A percentile compares a stretch with the other conserved stretches of the same genome.
These are phyloP conservation scores for Leccinum truebloodii DNA, from an alignment of 768 basidiomycete genomes.

Conservation along the genomic window DNA sequence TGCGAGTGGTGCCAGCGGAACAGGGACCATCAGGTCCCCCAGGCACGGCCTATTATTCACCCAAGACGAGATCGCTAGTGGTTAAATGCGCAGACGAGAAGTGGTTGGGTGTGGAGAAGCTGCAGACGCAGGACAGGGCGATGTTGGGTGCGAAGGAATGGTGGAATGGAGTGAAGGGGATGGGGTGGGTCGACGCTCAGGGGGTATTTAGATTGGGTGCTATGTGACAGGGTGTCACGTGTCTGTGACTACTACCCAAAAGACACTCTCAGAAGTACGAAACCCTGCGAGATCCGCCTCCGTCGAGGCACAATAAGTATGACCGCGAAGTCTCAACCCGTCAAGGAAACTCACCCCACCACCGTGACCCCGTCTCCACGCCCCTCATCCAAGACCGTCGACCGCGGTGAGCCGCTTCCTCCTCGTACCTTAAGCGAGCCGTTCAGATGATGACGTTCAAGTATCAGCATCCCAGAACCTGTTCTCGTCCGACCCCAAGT, in stretches of 20 bases:
- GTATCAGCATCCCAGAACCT: constrained; percentile 52
- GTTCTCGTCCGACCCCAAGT: constrained; percentile 84
- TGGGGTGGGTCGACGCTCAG: constrained; percentile 26
- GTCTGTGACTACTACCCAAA: no score
- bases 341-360: constrained; percentile 22
- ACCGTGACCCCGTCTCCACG: constrained; percentile 11
- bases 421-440: neutral
- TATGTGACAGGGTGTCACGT: constrained; percentile 10
- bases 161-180: constrained; percentile 69
- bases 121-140: constrained; percentile 64
- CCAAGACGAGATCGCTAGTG: constrained; percentile 40
- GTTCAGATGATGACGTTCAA: constrained; percentile 1
- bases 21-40: constrained; percentile 21
- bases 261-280: neutral
- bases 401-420: constrained; percentile 33
- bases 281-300: constrained; percentile 17
- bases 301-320: constrained; percentile 15
- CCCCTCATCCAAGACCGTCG: constrained; percentile 21
- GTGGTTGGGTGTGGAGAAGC: constrained; percentile 50
- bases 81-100: constrained; percentile 57
- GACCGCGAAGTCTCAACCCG: constrained; percentile 17
- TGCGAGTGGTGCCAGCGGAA: constrained; percentile 14
- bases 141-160: constrained; percentile 62
- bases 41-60: constrained; percentile 48
- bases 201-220: constrained; percentile 15